These are phyloP conservation scores for Apiospora rasikravindrae DNA, from an alignment of 2,329 filamentous ascomycete species.

Conservation along the genomic window DNA sequence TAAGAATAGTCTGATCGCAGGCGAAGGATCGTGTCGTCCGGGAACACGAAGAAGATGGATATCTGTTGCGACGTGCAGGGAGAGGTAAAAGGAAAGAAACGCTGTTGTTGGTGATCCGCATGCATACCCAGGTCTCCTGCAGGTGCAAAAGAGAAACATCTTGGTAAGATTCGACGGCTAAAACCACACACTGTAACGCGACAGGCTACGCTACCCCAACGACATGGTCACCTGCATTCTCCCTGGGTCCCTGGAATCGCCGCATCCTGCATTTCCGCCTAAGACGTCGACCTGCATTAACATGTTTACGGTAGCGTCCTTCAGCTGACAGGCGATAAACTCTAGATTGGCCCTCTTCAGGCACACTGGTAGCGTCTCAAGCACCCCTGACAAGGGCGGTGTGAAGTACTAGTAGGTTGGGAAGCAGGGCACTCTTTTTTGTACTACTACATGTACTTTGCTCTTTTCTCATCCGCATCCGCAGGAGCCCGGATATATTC, in stretches of 20 bases:
- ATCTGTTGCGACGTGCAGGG: not conserved
- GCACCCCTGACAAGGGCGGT: conserved; percentile 14
- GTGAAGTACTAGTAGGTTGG: not conserved
- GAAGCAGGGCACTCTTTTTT: not conserved
- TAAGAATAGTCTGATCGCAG: not conserved
- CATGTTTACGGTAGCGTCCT: conserved; percentile 16
- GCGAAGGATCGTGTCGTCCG: not conserved
- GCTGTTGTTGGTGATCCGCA: conserved; percentile 3
- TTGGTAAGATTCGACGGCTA: conserved; percentile 19
- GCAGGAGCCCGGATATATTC: not conserved
- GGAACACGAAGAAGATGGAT: conserved; percentile 12
- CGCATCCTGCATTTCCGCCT: conserved; percentile 20
- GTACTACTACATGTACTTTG: not conserved
- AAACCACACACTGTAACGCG: conserved; percentile 7
- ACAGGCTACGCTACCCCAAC: conserved; percentile 8
- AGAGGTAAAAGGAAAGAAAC: not conserved
- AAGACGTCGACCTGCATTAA: conserved; percentile 23
- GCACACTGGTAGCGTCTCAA: conserved; percentile 6
- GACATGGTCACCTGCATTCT: conserved; percentile 14
- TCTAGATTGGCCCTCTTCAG: conserved; percentile 14
- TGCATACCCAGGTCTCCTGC: not conserved
- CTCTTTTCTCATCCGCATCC: not conserved
- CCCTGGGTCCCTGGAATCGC: conserved; percentile 10
- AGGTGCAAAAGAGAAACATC: not conserved
- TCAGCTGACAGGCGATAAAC: conserved; percentile 14